These are phyloP conservation scores for Gloeopeniophorella convolvens DNA, from an alignment of 768 basidiomycete species.

Conservation along the genomic window DNA sequence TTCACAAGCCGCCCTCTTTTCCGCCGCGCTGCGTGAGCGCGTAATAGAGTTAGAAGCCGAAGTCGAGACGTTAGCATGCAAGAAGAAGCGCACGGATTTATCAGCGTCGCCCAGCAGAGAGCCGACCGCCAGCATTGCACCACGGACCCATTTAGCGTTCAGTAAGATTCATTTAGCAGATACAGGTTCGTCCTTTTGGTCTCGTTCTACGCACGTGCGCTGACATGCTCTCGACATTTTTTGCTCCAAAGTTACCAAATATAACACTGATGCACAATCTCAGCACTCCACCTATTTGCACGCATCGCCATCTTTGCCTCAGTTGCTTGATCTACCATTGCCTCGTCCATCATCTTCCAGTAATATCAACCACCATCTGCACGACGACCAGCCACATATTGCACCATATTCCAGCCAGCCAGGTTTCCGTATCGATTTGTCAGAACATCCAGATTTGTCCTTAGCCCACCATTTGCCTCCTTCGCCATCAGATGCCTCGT, in stretches of 20 bases:
- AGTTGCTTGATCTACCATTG: not conserved
- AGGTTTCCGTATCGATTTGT: not conserved
- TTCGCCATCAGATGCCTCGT: not conserved
- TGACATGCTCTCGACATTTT: not conserved
- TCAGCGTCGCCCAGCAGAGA: not conserved
- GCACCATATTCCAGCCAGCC: not conserved
- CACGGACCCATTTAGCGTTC: too few species aligned
- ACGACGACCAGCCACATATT: not conserved
- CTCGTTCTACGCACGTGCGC: not conserved
- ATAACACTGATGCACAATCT: not conserved
- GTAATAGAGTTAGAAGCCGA: not conserved
- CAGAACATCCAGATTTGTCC: not conserved
- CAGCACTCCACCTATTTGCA: conserved; percentile 2
- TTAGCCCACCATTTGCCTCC: not conserved
- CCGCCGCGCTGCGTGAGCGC: conserved; percentile 1
- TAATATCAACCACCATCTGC: not conserved
- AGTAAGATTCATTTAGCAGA: not conserved
- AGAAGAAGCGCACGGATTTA: not conserved
- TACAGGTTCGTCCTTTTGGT: not conserved
- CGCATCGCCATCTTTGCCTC: not conserved
- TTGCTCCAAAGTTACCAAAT: not conserved
- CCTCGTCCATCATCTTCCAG: not conserved
- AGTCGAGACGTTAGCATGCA: not conserved
- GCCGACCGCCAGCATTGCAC: too few species aligned
- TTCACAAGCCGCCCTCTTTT: not conserved